These are phyloP conservation scores for Naegleria gruberi DNA, from an alignment of 208 protist species.

Conservation along the genomic window DNA sequence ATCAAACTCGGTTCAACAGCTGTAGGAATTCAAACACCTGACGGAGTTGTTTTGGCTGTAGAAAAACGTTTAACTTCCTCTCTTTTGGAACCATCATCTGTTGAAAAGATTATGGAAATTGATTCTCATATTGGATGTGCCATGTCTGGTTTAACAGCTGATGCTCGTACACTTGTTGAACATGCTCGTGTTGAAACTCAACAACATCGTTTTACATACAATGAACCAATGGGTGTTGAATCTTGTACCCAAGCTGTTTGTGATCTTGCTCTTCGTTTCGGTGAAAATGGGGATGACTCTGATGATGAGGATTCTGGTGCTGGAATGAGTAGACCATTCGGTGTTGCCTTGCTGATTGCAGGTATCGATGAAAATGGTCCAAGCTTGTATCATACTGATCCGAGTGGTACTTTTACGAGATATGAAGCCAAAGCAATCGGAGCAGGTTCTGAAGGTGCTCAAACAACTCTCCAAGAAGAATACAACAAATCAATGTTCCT, in stretches of 20 bases:
- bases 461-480: slow-evolving; percentile 90
- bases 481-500: slow-evolving; percentile 94
- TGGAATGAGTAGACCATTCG: slow-evolving; percentile 90
- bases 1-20: slow-evolving; percentile 93
- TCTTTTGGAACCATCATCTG: slow-evolving; percentile 85
- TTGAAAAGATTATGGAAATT: slow-evolving; percentile 97
- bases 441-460: slow-evolving; percentile 93
- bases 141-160: slow-evolving; percentile 94
- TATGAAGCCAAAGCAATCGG: slow-evolving; percentile 98
- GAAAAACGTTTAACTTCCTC: slow-evolving; percentile 97
- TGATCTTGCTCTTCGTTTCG: slow-evolving; percentile 94
- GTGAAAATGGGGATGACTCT: slow-evolving; percentile 62
- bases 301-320: slow-evolving; percentile 62
- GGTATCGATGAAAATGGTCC: slow-evolving; percentile 94
- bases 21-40: slow-evolving; percentile 90
- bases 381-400: slow-evolving; percentile 89
- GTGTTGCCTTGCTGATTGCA: slow-evolving; percentile 96
- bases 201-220: slow-evolving; percentile 98
- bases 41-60: slow-evolving; percentile 96
- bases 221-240: slow-evolving; percentile 95
- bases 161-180: slow-evolving; percentile 96
- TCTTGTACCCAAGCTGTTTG: slow-evolving; percentile 90
- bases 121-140: slow-evolving; percentile 88
- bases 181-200: slow-evolving; percentile 95
- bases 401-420: slow-evolving; percentile 89